Evolutionary conservation across 2,329 filamentous ascomycete genomes (phyloP).

Genomic region (Fusarium scirpi): DNA sequence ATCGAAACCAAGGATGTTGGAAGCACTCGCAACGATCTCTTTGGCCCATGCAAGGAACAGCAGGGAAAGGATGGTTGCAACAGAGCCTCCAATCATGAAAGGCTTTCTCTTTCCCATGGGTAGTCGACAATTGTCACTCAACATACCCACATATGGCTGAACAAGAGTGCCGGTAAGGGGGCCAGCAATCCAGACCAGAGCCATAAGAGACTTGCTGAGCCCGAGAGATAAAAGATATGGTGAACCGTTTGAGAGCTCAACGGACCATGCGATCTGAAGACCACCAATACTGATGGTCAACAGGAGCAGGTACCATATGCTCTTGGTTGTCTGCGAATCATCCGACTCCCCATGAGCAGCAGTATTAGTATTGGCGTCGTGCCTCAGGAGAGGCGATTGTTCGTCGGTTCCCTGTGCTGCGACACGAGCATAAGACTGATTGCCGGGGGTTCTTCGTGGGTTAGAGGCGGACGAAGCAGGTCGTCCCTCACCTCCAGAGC

Average conservation of each 20-base stretch:
- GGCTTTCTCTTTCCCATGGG: constrained; percentile 83
- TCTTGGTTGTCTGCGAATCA: constrained; percentile 74
- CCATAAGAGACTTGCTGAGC: constrained; percentile 84
- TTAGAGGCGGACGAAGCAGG: constrained; percentile 19
- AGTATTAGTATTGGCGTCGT: constrained; percentile 18
- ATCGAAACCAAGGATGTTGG: constrained; percentile 78
- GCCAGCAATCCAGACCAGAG: constrained; percentile 86
- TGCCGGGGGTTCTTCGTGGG: constrained; percentile 21
- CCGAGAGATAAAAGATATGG: constrained; percentile 84
- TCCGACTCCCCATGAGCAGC: constrained; percentile 33
- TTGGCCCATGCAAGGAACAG: constrained; percentile 79
- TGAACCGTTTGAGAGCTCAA: constrained; percentile 93
- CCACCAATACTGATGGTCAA: constrained; percentile 89
- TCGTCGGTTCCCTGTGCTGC: constrained; percentile 42
- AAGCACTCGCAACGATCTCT: constrained; percentile 75
- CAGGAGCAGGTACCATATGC: constrained; percentile 85
- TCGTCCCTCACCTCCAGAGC: constrained; percentile 8
- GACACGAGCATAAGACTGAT: constrained; percentile 35
- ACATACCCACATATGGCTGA: constrained; percentile 84
- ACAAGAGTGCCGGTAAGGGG: constrained; percentile 82
- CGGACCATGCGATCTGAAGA: constrained; percentile 94
- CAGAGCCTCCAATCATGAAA: constrained; percentile 79
- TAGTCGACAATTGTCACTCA: constrained; percentile 81
- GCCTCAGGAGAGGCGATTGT: constrained; percentile 49
- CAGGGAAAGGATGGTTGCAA: constrained; percentile 75